phyloP scores from a whole-genome alignment of 176 grass and related monocot genomes.

The Bromus sterilis region DNA sequence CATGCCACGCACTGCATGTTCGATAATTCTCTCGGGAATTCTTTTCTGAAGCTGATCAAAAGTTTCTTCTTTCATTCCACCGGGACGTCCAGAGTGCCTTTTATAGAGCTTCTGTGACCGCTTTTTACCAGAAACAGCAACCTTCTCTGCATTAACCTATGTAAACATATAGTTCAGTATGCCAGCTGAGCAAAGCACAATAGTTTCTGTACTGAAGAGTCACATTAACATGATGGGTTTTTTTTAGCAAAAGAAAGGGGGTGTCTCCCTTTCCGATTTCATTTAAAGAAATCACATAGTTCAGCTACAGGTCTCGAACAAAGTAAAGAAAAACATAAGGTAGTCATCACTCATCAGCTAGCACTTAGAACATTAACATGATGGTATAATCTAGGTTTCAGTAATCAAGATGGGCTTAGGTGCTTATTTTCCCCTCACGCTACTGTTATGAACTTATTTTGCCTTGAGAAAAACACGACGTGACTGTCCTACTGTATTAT shows the following conservation, averaged over 20 bases:
- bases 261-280: too few relatives aligned
- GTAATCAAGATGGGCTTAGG: neutral
- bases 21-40: conserved; percentile 94
- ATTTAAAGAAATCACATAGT: too few relatives aligned
- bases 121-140: conserved; percentile 95
- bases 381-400: neutral
- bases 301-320: too few relatives aligned
- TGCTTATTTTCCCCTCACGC: neutral
- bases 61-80: conserved; percentile 93
- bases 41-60: conserved; percentile 99
- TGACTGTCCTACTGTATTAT: neutral
- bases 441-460: neutral
- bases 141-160: conserved; percentile 97
- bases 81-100: conserved; percentile 92
- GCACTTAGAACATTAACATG: neutral
- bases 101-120: conserved; percentile 86
- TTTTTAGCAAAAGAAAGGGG: too few relatives aligned
- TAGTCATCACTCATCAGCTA: too few relatives aligned
- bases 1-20: conserved; percentile 94
- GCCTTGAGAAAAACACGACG: neutral
- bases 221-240: neutral
- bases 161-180: conserved; percentile 16
- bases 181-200: neutral
- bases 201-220: neutral
- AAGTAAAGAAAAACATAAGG: too few relatives aligned